Percentiles rank a stretch among this genome's conserved stretches.
Conservation (phyloP, 805 yeast species). For the Kazachstania africana region DNA sequence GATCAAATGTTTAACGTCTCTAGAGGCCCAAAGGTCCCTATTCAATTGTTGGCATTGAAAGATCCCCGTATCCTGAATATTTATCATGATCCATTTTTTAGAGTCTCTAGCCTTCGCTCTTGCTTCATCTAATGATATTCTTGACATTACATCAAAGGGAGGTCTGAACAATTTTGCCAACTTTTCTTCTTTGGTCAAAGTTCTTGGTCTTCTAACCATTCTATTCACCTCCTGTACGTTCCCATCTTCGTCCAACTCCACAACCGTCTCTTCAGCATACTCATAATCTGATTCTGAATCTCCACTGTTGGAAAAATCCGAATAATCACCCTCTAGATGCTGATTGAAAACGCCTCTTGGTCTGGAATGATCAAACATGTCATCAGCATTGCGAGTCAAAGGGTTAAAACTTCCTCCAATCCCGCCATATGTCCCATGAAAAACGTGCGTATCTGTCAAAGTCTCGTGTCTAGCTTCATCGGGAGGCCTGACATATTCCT, state of each 20-base stretch:
- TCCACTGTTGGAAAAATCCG: slow-evolving; percentile 27
- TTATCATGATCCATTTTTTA: slow-evolving; percentile 74
- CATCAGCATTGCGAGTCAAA: slow-evolving; percentile 12
- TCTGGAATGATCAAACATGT: slow-evolving; percentile 26
- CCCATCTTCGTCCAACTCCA: slow-evolving; percentile 28
- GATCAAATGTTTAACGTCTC: slow-evolving; percentile 50
- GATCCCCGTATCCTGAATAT: slow-evolving; percentile 76
- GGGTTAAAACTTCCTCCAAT: slow-evolving; percentile 27
- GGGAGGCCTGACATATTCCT: slow-evolving; percentile 56
- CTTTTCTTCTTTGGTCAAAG: slow-evolving; percentile 32
- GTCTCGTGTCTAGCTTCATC: slow-evolving; percentile 62
- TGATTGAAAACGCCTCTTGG: slow-evolving; percentile 30
- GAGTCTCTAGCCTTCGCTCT: slow-evolving; percentile 44
- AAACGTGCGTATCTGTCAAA: slow-evolving; percentile 33
- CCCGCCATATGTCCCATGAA: slow-evolving; percentile 30
- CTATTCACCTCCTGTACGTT: slow-evolving; percentile 25
- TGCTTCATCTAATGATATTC: slow-evolving; percentile 60
- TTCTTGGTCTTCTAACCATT: slow-evolving; percentile 17
- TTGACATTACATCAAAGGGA: slow-evolving; percentile 80
- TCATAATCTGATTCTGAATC: slow-evolving; percentile 28
- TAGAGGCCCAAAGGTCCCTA: slow-evolving; percentile 84
- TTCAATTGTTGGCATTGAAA: slow-evolving; percentile 84
- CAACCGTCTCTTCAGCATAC: slow-evolving; percentile 23
- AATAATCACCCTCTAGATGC: slow-evolving; percentile 13
- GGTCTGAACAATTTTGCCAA: slow-evolving; percentile 81